Evolutionary conservation across 306 rosid genomes (phyloP).

Genomic region (Dalbergia cultrata): DNA sequence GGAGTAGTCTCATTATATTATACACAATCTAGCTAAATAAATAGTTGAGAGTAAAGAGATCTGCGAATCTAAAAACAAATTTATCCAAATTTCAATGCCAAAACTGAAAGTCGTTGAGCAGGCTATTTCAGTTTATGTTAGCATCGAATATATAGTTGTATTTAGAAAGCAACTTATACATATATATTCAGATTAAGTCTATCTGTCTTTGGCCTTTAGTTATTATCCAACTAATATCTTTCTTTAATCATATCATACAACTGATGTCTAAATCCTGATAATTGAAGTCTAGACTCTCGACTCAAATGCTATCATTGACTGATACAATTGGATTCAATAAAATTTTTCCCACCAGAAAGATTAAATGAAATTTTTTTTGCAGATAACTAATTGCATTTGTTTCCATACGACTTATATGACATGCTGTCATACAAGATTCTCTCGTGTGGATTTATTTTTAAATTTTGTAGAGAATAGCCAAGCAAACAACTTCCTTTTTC

Average conservation of each 20-base stretch:
- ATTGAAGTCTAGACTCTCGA: background rate
- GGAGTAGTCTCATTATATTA: too few relatives aligned
- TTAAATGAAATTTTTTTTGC: background rate
- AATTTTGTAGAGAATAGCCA: background rate
- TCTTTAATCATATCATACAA: too few relatives aligned
- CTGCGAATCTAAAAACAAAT: background rate
- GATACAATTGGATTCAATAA: background rate
- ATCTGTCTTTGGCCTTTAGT: background rate
- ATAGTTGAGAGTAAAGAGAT: background rate
- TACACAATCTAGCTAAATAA: too few relatives aligned
- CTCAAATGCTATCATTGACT: conserved; percentile 12
- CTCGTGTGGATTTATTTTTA: background rate
- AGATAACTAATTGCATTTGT: background rate
- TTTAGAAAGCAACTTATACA: background rate
- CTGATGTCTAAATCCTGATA: background rate
- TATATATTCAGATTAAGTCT: background rate
- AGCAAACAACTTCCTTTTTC: background rate
- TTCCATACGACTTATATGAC: background rate
- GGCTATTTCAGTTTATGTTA: background rate
- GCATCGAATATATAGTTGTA: background rate
- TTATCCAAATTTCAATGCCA: background rate
- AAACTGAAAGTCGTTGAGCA: background rate
- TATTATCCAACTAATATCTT: conserved; percentile 2
- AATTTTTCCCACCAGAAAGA: background rate
- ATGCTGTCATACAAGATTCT: background rate